These are phyloP conservation scores for Aspergillus pseudoviridinutans DNA, from an alignment of 2,329 filamentous ascomycete genomes.

Conservation along the genomic window DNA sequence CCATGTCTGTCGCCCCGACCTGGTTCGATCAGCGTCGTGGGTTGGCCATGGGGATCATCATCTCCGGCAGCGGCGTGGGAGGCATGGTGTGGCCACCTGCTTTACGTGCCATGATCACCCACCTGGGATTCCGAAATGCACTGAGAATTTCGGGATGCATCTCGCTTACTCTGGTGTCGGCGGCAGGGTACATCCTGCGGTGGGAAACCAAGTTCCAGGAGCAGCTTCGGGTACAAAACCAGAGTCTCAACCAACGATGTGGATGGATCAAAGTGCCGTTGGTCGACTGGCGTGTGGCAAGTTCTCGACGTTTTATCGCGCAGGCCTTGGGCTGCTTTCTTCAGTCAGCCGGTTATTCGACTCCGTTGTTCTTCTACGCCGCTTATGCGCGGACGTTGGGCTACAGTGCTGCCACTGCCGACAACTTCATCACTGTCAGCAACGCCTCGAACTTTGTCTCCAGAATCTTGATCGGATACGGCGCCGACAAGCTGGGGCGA, in stretches of 20 bases:
- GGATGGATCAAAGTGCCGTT: constrained; percentile 25
- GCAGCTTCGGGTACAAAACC: constrained; percentile 8
- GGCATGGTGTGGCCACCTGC: constrained; percentile 34
- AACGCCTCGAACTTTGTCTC: constrained; percentile 40
- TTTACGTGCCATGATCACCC: no score
- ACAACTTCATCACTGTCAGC: constrained; percentile 38
- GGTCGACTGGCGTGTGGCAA: constrained; percentile 33
- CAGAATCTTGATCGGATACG: constrained; percentile 36
- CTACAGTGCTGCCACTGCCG: constrained; percentile 32
- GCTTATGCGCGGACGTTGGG: constrained; percentile 38
- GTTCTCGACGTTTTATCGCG: constrained; percentile 31
- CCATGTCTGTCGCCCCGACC: constrained; percentile 35
- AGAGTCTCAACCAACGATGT: no score
- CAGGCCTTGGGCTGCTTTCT: constrained; percentile 34
- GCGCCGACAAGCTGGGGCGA: constrained; percentile 16
- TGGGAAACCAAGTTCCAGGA: constrained; percentile 24
- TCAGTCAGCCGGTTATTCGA: constrained; percentile 38
- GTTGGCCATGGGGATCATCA: constrained; percentile 38
- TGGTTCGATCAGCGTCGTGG: constrained; percentile 35
- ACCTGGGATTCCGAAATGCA: constrained; percentile 21
- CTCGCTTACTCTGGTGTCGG: constrained; percentile 25
- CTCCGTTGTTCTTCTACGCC: constrained; percentile 38
- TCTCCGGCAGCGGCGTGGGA: constrained; percentile 36
- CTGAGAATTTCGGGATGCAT: constrained; percentile 32
- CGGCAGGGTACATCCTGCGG: constrained; percentile 20